Evolutionary conservation across 1,284 basidiomycete genomes (phyloP), one percentile per base, ranked within the genome.

Genomic region (Serendipita sp.): DNA sequence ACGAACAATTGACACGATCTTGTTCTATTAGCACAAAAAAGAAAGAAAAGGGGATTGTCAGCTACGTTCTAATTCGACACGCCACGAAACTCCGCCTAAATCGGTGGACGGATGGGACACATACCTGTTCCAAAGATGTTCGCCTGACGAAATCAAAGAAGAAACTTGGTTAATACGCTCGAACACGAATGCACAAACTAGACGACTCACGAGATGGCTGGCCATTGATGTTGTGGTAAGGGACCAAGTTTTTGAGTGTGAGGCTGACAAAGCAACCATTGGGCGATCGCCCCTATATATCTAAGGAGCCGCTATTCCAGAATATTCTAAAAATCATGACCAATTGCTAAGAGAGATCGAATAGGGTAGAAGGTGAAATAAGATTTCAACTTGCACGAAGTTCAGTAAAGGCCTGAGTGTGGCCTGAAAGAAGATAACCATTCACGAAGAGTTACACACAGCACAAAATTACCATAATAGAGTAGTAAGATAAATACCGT

Each of bases 1-100:
- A 94, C 1, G 92, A 93, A 72, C 91, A 94, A 70, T 94, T 94
- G 65, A 93, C 92, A 69, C 91, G 87, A 72, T 93, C 91, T 74
- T 93, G 91, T 74, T 93, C 91, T 66, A 69, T 35, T 62, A 13
- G 62, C n/a, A n/a, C 30, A 5, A 17, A 49, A 49, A 22, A 8
- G n/a, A 10, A 17, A 49, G 8, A 22, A n/a, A 49, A 10, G 4
- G 53, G 12, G 12, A 13, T 53, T 58, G 30, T 58, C 53, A 58
- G 30, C 30, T n/a, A 49, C n/a, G 47, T 30, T 17, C 29, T 5
- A 22, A 22, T 15, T 15, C n/a, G 47, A 49, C 17, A n/a, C 47
- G 47, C 5, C 6, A 8, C 38, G 6, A 38, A 38, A 38, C 38
- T 38, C 38, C 38, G 38, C 5, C 38, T 5, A 38, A 38, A 38